These are phyloP conservation scores for Chenopodium berlandieri DNA, from an alignment of 148 eudicot genomes.

Conservation along the genomic window DNA sequence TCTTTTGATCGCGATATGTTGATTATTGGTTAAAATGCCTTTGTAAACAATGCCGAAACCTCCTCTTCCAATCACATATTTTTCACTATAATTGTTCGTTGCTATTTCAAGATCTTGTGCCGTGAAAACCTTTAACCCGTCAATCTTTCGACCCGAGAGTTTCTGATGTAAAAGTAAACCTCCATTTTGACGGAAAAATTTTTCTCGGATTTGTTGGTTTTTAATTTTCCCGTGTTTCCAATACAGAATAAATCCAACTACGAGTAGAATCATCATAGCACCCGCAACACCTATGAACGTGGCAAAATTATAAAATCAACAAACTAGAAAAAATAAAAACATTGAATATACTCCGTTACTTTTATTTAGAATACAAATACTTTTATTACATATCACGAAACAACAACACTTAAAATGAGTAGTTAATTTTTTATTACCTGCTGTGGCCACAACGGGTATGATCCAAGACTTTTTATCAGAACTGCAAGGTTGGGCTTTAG, in stretches of 20 bases:
- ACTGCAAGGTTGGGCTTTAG: not conserved
- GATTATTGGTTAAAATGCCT: constrained; percentile 1
- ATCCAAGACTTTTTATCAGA: not conserved
- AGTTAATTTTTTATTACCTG: not conserved
- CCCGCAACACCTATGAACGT: not conserved
- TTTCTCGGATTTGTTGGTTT: not conserved
- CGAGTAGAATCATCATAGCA: not conserved
- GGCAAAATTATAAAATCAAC: not conserved
- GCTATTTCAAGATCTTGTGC: constrained; percentile 10
- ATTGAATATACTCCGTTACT: too few species aligned
- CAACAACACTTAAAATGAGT: too few species aligned
- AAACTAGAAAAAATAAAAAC: too few species aligned
- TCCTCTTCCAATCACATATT: constrained; percentile 10
- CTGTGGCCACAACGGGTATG: not conserved
- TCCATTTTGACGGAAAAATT: constrained; percentile 14
- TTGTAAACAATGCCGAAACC: constrained; percentile 20
- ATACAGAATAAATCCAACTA: not conserved
- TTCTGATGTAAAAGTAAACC: constrained; percentile 8
- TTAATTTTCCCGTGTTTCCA: not conserved
- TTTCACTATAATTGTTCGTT: constrained; percentile 11
- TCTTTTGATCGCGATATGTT: constrained; percentile 20
- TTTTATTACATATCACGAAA: too few species aligned
- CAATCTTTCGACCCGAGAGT: constrained; percentile 5
- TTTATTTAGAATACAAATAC: too few species aligned
- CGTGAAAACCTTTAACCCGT: not conserved